Conservation (phyloP, 352 stramenopile genomes). For the Pythium oligandrum region DNA sequence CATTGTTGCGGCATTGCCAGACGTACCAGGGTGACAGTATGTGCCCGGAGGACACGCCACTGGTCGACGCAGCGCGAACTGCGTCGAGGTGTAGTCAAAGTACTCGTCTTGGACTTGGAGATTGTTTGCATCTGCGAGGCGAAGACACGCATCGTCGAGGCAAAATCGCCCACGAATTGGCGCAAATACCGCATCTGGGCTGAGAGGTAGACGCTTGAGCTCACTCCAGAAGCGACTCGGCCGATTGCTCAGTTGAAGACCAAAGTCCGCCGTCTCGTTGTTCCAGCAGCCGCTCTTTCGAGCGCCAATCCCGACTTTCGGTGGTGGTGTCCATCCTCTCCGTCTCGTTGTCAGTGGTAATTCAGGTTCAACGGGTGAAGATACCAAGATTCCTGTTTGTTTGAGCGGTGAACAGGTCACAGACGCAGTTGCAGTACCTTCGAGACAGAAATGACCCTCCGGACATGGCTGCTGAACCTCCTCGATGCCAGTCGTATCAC, state of each 20-base stretch:
- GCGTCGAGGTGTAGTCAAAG: slow-evolving; percentile 82
- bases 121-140: slow-evolving; percentile 77
- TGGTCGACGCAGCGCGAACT: slow-evolving; percentile 77
- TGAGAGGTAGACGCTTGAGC: slow-evolving; percentile 85
- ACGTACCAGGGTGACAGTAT: slow-evolving; percentile 89
- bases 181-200: slow-evolving; percentile 56
- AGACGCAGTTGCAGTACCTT: slow-evolving; percentile 93
- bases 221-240: slow-evolving; percentile 94
- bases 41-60: slow-evolving; percentile 83
- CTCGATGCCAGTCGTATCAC: slow-evolving; percentile 92
- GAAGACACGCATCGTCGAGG: slow-evolving; percentile 89
- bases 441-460: slow-evolving; percentile 93
- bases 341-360: slow-evolving; percentile 38
- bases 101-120: slow-evolving; percentile 63
- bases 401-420: slow-evolving; percentile 71
- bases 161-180: slow-evolving; percentile 92
- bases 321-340: slow-evolving; percentile 12
- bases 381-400: slow-evolving; percentile 36
- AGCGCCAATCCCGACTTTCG: slow-evolving; percentile 40
- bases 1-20: slow-evolving; percentile 63
- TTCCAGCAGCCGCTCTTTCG: slow-evolving; percentile 90
- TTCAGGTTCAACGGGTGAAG: slow-evolving; percentile 27
- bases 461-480: slow-evolving; percentile 92
- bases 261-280: slow-evolving; percentile 94
- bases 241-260: slow-evolving; percentile 84